phyloP scores from a whole-genome alignment of 176 grass and related monocot species.

The Chloris gayana region DNA sequence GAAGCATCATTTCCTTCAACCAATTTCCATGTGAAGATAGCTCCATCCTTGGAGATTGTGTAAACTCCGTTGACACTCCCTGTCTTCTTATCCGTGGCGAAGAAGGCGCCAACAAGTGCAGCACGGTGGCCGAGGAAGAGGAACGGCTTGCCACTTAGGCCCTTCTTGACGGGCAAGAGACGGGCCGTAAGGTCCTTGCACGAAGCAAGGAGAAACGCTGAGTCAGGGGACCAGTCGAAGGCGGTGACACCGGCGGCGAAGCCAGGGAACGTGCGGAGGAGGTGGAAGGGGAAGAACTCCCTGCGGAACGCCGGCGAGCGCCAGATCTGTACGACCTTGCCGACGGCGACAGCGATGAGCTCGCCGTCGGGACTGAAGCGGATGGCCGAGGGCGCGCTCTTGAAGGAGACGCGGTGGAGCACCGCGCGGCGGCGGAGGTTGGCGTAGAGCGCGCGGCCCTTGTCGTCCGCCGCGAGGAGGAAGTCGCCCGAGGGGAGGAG shows the following conservation, averaged over 20 bases:
- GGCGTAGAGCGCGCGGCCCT: constrained; percentile 62
- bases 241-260: constrained; percentile 69
- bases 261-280: constrained; percentile 75
- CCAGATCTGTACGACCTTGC: constrained; percentile 91
- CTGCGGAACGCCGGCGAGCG: constrained; percentile 80
- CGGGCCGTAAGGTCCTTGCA: constrained; percentile 87
- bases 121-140: constrained; percentile 86
- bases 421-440: constrained; percentile 75
- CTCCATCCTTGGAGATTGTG: constrained; percentile 84
- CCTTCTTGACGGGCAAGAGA: constrained; percentile 61
- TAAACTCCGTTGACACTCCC: constrained; percentile 61
- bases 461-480: constrained; percentile 62
- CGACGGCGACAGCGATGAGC: constrained; percentile 78
- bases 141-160: constrained; percentile 58
- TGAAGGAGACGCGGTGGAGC: constrained; percentile 84
- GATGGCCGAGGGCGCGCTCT: constrained; percentile 55
- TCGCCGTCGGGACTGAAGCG: constrained; percentile 78
- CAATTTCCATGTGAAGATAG: constrained; percentile 88
- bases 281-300: constrained; percentile 96
- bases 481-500: constrained; percentile 65
- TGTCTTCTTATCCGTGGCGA: constrained; percentile 67
- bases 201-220: constrained; percentile 70
- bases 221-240: constrained; percentile 95
- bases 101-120: constrained; percentile 67
- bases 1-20: constrained; percentile 43